Evolutionary conservation across 495 filamentous ascomycete species (phyloP), one percentile per base, ranked within the genome.

Genomic region (Cercophora newfieldiana): DNA sequence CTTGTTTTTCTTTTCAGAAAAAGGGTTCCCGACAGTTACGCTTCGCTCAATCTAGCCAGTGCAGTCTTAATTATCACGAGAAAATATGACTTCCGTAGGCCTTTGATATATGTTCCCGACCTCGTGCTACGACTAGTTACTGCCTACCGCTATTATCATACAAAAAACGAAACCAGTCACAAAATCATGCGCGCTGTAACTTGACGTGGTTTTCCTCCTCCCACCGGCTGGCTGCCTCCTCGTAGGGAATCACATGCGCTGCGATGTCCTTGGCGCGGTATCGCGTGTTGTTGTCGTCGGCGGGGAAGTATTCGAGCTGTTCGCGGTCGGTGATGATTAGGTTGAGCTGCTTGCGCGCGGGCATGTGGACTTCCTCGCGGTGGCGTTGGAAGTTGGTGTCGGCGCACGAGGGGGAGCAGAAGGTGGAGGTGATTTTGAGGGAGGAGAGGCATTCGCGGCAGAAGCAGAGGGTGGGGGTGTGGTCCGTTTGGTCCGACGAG

Each of bases 351-450:
- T 68, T 67, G 19, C 79, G 71, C 56, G 59, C 64, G 4, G 72
- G 74, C 47, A 81, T 48, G 69, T 83, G 81, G 25, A 78, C 70
- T 3, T 61, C 60, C 44, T 79, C 76, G 21, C 79, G 78, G 61
- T 83, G 81, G 0, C 56, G 66, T 48, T 74, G 74, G 59, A 82
- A 80, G 68, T 81, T 74, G 50, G 58, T 58, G 19, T 68, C 71
- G 21, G 78, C 78, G 67, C 81, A 83, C 28, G 69, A 67, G 12
- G 67, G 63, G 22, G 79, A 77, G 66, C 81, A 83, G 70, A 76
- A 83, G 0, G 68, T 24, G 0, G 79, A 75, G 0, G 73, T 66
- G 2, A 71, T 59, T 31, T 76, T 74, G 31, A 77, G 69, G 1
- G 63, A 63, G 33, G 66, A 61, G 8, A 82, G 65, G 59, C 81